Evolutionary conservation across 495 filamentous ascomycete species (phyloP), one percentile per base, ranked within the genome.

Genomic region (Penicillium paradoxum): DNA sequence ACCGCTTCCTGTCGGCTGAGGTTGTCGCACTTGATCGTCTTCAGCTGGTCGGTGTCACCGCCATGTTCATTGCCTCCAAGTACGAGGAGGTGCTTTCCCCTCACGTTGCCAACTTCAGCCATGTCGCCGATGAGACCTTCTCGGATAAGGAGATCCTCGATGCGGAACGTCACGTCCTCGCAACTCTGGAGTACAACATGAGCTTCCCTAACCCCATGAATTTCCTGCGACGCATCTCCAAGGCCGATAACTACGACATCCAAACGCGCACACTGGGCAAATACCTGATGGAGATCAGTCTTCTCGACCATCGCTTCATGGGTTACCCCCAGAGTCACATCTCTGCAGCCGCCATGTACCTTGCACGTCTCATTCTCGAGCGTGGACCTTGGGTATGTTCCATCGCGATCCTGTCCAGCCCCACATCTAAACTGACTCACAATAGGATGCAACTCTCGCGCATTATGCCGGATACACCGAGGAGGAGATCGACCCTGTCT

Each of bases 171-270:
- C 95, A 91, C 70, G 83, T 97, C 49, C 83, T 98, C 37, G 78
- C 84, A 36, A 86, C 90, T 6, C 84, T 98, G 53, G 86, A 96
- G 71, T 98, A 97, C 70, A 93, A 97, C 69, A 85, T 98, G 54
- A 97, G 92, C 76, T 97, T 95, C 63, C 93, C 93, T 27, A 98
- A 98, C 69, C 93, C 93, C 8, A 97, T 98, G 93, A 97, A 98
- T 80, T 98, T 98, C 75, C 82, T 98, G 46, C 87, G 93, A 30
- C 86, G 95, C 52, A 97, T 98, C 70, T 97, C 92, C 37, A 98
- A 98, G 75, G 93, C 93, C 51, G 95, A 97, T 71, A 89, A 91
- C 70, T 97, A 97, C 71, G 91, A 97, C 65, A 95, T 97, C 56
- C 89, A 97, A 69, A 96, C 92, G 32, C 87, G 93, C 56, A 98